Evolutionary conservation across 2,329 filamentous ascomycete species (phyloP).

Genomic region (Paraphaeosphaeria sporulosa): DNA sequence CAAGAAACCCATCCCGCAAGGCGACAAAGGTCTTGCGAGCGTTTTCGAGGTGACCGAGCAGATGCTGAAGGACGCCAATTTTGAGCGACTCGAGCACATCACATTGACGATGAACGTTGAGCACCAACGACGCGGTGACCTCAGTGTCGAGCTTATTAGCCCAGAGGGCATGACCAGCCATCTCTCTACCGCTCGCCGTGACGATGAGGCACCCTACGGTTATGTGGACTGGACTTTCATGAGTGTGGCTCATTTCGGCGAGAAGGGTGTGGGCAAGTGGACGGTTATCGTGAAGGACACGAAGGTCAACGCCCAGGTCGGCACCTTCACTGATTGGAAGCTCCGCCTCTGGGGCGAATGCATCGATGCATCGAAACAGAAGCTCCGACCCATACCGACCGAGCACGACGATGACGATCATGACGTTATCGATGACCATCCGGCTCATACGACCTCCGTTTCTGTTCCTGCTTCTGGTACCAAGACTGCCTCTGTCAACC

Average conservation of each 20-base stretch:
- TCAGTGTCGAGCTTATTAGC: constrained; percentile 90
- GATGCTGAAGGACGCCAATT: constrained; percentile 81
- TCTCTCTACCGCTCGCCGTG: constrained; percentile 75
- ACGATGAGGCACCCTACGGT: constrained; percentile 71
- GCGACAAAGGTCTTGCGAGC: constrained; percentile 78
- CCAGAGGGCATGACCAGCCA: constrained; percentile 83
- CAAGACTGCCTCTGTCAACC: constrained; percentile 53
- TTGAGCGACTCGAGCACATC: constrained; percentile 89
- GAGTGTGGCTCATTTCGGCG: constrained; percentile 97
- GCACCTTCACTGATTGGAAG: constrained; percentile 88
- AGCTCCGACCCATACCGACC: constrained; percentile 79
- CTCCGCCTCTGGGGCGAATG: constrained; percentile 93
- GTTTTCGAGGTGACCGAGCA: constrained; percentile 82
- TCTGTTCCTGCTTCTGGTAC: constrained; percentile 56
- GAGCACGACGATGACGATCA: constrained; percentile 86
- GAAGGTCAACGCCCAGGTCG: constrained; percentile 75
- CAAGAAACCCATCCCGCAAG: constrained; percentile 84
- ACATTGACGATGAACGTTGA: constrained; percentile 97
- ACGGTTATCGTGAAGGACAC: constrained; percentile 89
- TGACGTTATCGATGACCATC: constrained; percentile 64
- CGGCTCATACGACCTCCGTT: constrained; percentile 67
- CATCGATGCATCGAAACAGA: constrained; percentile 77
- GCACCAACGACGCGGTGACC: constrained; percentile 84
- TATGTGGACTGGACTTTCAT: constrained; percentile 99
- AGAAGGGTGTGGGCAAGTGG: constrained; percentile 87